Conservation (phyloP, 768 basidiomycete genomes). For the Neoboletus brunneissimus region DNA sequence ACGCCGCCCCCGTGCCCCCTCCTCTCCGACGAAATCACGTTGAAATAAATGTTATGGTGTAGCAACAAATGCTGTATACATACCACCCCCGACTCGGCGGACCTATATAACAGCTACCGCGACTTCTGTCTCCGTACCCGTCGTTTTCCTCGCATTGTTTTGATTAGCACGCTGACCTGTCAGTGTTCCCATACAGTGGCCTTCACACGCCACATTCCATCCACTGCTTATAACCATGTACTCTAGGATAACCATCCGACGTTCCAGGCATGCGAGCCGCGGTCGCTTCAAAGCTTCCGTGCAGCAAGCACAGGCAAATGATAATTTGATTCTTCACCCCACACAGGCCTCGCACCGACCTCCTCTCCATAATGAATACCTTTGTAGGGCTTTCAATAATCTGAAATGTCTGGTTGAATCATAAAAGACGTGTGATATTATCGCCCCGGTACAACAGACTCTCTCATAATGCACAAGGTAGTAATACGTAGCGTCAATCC, state of each 20-base stretch:
- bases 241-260: conserved; percentile 4
- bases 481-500: no score
- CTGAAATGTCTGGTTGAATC: conserved; percentile 1
- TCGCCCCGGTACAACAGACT: not conserved
- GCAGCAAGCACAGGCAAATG: not conserved
- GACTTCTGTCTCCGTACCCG: not conserved
- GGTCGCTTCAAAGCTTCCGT: not conserved
- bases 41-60: conserved; percentile 10
- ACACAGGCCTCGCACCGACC: not conserved
- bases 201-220: conserved; percentile 6
- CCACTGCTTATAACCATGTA: conserved; percentile 8
- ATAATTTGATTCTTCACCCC: not conserved
- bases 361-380: not conserved
- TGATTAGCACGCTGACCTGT: conserved; percentile 12
- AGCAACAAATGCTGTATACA: conserved; percentile 14
- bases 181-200: conserved; percentile 6
- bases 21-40: conserved; percentile 24
- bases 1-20: conserved; percentile 22
- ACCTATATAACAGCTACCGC: conserved; percentile 16
- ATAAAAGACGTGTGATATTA: not conserved
- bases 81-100: conserved; percentile 2
- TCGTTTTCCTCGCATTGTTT: conserved; percentile 10
- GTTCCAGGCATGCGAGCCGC: conserved; percentile 1
- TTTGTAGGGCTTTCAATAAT: conserved; percentile 1
- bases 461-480: no score